Conservation (phyloP, 2,329 filamentous ascomycete genomes). For the Pseudofabraea citricarpa region DNA sequence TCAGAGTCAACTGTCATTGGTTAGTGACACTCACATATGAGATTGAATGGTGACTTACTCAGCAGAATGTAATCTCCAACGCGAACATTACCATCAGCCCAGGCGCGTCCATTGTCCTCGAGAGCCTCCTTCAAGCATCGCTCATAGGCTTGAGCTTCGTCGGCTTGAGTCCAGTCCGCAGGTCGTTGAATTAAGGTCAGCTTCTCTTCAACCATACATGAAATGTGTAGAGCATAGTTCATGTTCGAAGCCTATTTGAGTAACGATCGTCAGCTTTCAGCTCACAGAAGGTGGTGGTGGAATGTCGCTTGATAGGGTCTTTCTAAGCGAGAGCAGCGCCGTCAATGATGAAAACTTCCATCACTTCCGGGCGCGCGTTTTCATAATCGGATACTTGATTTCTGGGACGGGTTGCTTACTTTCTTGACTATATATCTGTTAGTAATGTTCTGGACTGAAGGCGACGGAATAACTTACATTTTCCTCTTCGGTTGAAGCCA, state of each 20-base stretch:
- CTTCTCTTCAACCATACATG: slow-evolving; percentile 67
- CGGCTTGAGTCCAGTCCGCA: slow-evolving; percentile 60
- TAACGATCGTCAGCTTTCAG: slow-evolving; percentile 16
- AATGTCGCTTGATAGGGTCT: not conserved
- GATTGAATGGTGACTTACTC: slow-evolving; percentile 31
- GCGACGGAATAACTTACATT: too few species aligned
- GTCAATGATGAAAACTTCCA: slow-evolving; percentile 2
- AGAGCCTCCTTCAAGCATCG: slow-evolving; percentile 61
- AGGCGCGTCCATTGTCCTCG: slow-evolving; percentile 63
- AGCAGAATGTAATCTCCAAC: slow-evolving; percentile 79
- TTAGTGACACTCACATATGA: slow-evolving; percentile 20
- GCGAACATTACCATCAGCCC: slow-evolving; percentile 82
- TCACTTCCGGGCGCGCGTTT: too few species aligned
- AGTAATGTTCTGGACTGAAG: too few species aligned
- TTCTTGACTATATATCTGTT: too few species aligned
- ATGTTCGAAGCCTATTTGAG: slow-evolving; percentile 71
- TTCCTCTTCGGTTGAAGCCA: slow-evolving; percentile 58
- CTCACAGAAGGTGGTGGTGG: slow-evolving; percentile 5
- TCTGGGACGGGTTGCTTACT: slow-evolving; percentile 30
- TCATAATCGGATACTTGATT: too few species aligned
- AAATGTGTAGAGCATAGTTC: slow-evolving; percentile 66
- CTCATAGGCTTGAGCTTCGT: slow-evolving; percentile 65
- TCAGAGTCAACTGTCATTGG: slow-evolving; percentile 58
- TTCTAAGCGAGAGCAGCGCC: not conserved
- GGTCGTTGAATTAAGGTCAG: slow-evolving; percentile 51